Conservation (phyloP, 1,139 yeast genomes). For the Taphrina populina region DNA sequence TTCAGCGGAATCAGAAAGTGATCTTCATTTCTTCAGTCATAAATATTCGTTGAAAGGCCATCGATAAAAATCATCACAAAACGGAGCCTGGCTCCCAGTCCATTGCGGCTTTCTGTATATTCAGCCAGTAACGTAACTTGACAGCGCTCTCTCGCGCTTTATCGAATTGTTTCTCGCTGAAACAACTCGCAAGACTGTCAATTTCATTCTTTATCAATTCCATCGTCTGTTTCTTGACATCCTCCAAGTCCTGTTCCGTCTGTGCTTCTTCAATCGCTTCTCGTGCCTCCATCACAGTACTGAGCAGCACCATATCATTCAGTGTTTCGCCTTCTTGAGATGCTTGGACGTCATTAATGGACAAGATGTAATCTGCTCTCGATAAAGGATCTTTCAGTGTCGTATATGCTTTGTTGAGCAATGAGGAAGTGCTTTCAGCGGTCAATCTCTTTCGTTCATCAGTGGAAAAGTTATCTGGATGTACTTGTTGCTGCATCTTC, state of each 20-base stretch:
- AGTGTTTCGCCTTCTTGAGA: conserved; percentile 21
- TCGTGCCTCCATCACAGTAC: conserved; percentile 77
- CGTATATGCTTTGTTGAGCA: conserved; percentile 72
- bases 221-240: conserved; percentile 57
- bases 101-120: conserved; percentile 67
- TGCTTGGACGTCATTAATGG: conserved; percentile 50
- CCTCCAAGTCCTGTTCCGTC: conserved; percentile 57
- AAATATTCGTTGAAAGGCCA: too few species aligned
- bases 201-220: conserved; percentile 52
- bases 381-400: conserved; percentile 67
- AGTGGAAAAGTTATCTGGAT: conserved; percentile 64
- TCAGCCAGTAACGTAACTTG: conserved; percentile 78
- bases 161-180: conserved; percentile 51
- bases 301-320: conserved; percentile 48
- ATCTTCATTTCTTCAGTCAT: too few species aligned
- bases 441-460: conserved; percentile 40
- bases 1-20: too few species aligned
- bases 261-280: conserved; percentile 68
- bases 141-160: conserved; percentile 66
- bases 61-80: too few species aligned
- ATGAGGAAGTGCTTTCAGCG: conserved; percentile 49
- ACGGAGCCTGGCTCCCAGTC: conserved; percentile 48
- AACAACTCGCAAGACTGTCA: conserved; percentile 46
- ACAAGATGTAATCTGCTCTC: conserved; percentile 61
- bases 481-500: conserved; percentile 65